Conservation (phyloP, 371 early-diverging fungal species). For the Apophysomyces elegans region DNA sequence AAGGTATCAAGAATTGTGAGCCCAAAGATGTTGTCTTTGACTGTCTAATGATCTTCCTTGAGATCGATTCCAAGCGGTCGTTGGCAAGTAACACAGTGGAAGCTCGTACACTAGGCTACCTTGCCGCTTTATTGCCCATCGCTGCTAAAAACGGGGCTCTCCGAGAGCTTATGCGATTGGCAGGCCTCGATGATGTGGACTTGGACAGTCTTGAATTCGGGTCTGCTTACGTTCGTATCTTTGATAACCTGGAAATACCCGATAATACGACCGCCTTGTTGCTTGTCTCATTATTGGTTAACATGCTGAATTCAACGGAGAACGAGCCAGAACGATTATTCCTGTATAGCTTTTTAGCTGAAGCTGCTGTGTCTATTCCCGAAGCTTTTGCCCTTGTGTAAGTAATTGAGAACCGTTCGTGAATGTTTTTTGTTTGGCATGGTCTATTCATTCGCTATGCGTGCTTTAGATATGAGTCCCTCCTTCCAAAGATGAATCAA, state of each 20-base stretch:
- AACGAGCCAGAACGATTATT: conserved; percentile 83
- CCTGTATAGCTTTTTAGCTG: conserved; percentile 84
- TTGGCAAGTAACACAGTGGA: conserved; percentile 54
- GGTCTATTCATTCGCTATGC: background rate
- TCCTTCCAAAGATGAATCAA: conserved; percentile 81
- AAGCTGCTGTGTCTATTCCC: conserved; percentile 74
- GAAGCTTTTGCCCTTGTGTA: conserved; percentile 81
- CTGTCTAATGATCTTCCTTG: conserved; percentile 73
- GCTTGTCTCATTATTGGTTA: conserved; percentile 77
- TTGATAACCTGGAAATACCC: conserved; percentile 72
- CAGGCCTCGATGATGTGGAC: conserved; percentile 57
- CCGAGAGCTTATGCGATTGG: conserved; percentile 64
- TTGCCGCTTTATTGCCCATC: conserved; percentile 75
- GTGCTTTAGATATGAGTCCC: conserved; percentile 63
- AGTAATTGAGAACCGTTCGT: conserved; percentile 23
- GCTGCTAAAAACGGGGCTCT: conserved; percentile 68
- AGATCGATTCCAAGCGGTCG: conserved; percentile 66
- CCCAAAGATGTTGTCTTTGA: conserved; percentile 74
- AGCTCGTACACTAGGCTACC: conserved; percentile 71
- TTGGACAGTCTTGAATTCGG: conserved; percentile 58
- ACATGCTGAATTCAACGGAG: conserved; percentile 83
- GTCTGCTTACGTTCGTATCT: conserved; percentile 60
- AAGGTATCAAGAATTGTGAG: conserved; percentile 78
- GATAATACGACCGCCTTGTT: conserved; percentile 74
- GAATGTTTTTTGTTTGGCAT: background rate